Conservation (phyloP, 352 stramenopile genomes). For the Globisporangium lucens region DNA sequence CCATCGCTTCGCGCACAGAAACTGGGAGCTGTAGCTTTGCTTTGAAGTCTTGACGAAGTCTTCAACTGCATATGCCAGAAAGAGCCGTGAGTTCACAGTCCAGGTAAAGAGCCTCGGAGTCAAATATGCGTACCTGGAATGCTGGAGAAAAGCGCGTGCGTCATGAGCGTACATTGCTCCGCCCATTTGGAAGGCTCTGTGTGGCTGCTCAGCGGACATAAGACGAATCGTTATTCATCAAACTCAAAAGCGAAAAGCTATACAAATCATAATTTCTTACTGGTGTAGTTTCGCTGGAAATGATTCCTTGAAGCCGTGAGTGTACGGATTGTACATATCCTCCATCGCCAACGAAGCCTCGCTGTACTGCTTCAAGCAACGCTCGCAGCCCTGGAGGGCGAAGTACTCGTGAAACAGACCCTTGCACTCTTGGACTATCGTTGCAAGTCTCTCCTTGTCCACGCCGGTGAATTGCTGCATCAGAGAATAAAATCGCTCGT, state of each 20-base stretch:
- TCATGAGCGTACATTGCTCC: constrained; percentile 74
- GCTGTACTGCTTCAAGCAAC: constrained; percentile 16
- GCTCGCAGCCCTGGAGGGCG: constrained; percentile 23
- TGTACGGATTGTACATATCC: constrained; percentile 25
- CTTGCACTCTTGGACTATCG: constrained; percentile 49
- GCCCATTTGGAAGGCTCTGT: constrained; percentile 62
- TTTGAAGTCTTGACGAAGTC: constrained; percentile 71
- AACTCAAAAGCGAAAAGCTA: not conserved
- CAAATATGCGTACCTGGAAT: constrained; percentile 52
- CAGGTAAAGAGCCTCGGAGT: not conserved
- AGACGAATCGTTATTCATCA: not conserved
- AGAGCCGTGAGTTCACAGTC: not conserved
- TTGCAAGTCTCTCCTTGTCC: constrained; percentile 25
- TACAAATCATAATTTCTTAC: constrained; percentile 5
- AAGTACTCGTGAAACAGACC: constrained; percentile 55
- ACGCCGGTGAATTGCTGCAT: constrained; percentile 37
- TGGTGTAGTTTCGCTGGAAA: constrained; percentile 23
- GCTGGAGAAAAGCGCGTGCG: constrained; percentile 73
- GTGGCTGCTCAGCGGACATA: constrained; percentile 26
- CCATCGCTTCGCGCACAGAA: constrained; percentile 68
- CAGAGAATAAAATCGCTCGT: constrained; percentile 44
- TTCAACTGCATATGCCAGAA: constrained; percentile 38
- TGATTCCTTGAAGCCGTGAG: constrained; percentile 15
- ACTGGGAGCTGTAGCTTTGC: constrained; percentile 48
- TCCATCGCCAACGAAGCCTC: constrained; percentile 23